phyloP scores from a whole-genome alignment of 2,329 filamentous ascomycete species.

The Clarireedia homoeocarpa region DNA sequence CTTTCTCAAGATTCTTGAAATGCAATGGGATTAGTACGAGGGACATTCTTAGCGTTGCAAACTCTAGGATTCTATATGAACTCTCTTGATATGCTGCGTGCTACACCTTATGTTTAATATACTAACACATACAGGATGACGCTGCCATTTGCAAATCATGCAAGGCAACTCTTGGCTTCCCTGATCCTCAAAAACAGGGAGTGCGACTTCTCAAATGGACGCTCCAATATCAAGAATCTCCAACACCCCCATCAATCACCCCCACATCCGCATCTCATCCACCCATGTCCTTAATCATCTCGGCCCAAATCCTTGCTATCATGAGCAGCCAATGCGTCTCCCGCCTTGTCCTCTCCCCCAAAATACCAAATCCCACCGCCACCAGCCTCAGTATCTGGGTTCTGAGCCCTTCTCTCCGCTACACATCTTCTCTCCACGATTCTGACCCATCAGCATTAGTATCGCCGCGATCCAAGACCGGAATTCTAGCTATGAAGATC shows the following conservation, averaged over 20 bases:
- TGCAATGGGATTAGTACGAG: conserved; percentile 41
- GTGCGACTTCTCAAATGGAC: conserved; percentile 26
- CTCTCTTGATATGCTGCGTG: background rate
- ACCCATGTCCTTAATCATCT: conserved; percentile 14
- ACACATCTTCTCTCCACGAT: background rate
- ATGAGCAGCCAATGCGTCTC: conserved; percentile 7
- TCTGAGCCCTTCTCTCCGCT: conserved; percentile 3
- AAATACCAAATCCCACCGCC: background rate
- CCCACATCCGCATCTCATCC: background rate
- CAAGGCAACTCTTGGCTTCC: conserved; percentile 18
- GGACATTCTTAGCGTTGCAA: conserved; percentile 32
- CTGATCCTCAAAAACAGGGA: conserved; percentile 20
- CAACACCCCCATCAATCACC: background rate
- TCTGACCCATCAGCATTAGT: background rate
- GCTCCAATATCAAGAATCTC: background rate
- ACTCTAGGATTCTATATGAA: background rate
- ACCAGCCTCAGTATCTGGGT: background rate
- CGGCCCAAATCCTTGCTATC: conserved; percentile 13
- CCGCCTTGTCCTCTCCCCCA: conserved; percentile 2
- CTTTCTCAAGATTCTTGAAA: conserved; percentile 41
- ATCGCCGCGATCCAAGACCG: background rate
- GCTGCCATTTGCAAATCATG: conserved; percentile 10
- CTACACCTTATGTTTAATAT: background rate
- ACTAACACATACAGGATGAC: background rate
- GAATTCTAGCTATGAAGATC: conserved; percentile 23